phyloP scores from a whole-genome alignment of 2,329 filamentous ascomycete genomes.

The Claviceps sp. region DNA sequence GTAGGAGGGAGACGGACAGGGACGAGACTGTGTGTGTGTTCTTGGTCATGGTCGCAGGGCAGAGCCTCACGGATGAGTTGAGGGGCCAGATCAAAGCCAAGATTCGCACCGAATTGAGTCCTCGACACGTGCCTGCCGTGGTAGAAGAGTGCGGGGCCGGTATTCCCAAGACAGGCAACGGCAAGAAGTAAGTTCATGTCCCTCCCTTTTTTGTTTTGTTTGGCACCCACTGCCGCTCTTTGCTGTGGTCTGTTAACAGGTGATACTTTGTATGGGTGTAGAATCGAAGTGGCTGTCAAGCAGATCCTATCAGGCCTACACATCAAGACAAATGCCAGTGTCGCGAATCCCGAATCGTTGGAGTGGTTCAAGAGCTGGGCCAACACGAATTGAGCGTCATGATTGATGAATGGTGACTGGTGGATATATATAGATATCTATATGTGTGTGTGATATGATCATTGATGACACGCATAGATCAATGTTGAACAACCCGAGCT shows the following conservation, averaged over 20 bases:
- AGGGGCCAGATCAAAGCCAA: constrained; percentile 49
- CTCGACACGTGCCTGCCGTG: constrained; percentile 75
- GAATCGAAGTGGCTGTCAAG: constrained; percentile 90
- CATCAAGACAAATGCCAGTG: constrained; percentile 80
- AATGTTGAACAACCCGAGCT: no score
- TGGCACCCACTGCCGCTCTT: background rate
- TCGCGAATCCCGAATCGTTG: constrained; percentile 81
- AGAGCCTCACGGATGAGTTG: constrained; percentile 45
- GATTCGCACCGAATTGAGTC: constrained; percentile 67
- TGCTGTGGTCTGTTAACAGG: background rate
- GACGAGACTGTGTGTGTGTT: constrained; percentile 88
- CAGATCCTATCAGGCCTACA: constrained; percentile 83
- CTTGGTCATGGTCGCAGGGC: constrained; percentile 55
- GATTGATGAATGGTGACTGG: background rate
- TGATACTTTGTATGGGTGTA: constrained; percentile 16
- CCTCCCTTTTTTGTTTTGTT: background rate
- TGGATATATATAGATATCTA: background rate
- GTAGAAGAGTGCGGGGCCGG: constrained; percentile 67
- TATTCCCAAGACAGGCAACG: constrained; percentile 85
- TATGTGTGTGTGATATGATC: background rate
- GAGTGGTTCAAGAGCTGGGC: constrained; percentile 82
- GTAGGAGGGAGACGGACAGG: constrained; percentile 53
- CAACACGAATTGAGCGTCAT: constrained; percentile 26
- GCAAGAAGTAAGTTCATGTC: constrained; percentile 65
- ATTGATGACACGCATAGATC: background rate